Conservation (phyloP, 495 filamentous ascomycete species). For the Annulohypoxylon moriforme region DNA sequence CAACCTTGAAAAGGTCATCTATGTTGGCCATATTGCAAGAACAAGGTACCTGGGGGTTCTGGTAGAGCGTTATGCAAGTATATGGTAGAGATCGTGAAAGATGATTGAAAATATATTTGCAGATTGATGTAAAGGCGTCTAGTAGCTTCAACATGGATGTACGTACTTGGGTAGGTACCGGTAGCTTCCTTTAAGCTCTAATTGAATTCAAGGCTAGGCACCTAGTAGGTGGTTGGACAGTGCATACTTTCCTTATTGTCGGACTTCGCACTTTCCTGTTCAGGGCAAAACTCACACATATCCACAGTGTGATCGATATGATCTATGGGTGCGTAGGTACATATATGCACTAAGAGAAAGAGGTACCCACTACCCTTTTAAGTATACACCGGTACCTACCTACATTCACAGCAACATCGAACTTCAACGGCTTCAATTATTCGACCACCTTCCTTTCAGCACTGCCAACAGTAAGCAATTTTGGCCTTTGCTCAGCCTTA, state of each 20-base stretch:
- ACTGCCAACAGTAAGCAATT: constrained; percentile 15
- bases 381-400: too few species aligned
- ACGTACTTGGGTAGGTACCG: neutral
- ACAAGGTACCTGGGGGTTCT: too few species aligned
- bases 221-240: too few species aligned
- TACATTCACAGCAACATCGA: neutral
- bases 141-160: too few species aligned
- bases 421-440: constrained; percentile 2
- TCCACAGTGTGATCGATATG: neutral
- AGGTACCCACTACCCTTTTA: too few species aligned
- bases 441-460: neutral
- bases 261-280: too few species aligned
- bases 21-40: constrained; percentile 74
- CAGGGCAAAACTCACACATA: neutral
- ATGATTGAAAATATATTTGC: neutral
- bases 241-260: too few species aligned
- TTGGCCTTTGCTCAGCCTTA: constrained; percentile 6
- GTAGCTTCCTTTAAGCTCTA: too few species aligned
- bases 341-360: too few species aligned
- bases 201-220: too few species aligned
- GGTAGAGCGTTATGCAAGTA: neutral
- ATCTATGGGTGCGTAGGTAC: neutral
- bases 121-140: too few species aligned
- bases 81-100: constrained; percentile 3
- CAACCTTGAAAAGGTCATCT: constrained; percentile 87